Percentiles rank a stretch among this genome's conserved stretches.
Conservation (phyloP, 805 yeast species). For the Cyberlindnera sargentensis region DNA sequence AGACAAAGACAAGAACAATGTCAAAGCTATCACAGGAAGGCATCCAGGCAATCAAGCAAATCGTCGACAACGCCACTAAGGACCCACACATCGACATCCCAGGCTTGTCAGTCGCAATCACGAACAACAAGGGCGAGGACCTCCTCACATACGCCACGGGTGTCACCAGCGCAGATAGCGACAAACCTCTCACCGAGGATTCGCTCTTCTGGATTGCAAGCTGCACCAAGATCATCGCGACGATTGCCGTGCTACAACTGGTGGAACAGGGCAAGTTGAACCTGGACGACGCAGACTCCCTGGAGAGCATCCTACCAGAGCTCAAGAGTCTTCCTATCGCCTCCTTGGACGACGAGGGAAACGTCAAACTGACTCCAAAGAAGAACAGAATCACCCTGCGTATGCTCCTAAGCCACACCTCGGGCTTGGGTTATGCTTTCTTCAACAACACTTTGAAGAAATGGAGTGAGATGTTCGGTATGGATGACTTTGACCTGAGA, state of each 20-base stretch:
- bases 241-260: slow-evolving; percentile 26
- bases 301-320: slow-evolving; percentile 27
- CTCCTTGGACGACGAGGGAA: slow-evolving; percentile 20
- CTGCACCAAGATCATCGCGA: slow-evolving; percentile 27
- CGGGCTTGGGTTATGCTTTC: slow-evolving; percentile 32
- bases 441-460: slow-evolving; percentile 19
- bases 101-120: slow-evolving; percentile 7
- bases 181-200: slow-evolving; percentile 17
- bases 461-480: slow-evolving; percentile 15
- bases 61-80: slow-evolving; percentile 3
- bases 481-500: slow-evolving; percentile 14
- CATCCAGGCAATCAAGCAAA: slow-evolving; percentile 3
- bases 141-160: slow-evolving; percentile 18
- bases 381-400: slow-evolving; percentile 28
- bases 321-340: slow-evolving; percentile 21
- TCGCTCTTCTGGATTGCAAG: slow-evolving; percentile 26
- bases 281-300: slow-evolving; percentile 26
- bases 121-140: slow-evolving; percentile 11
- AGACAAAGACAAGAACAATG: not conserved
- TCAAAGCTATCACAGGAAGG: slow-evolving; percentile 3
- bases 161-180: slow-evolving; percentile 11
- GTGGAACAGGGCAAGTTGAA: slow-evolving; percentile 27
- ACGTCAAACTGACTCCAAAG: slow-evolving; percentile 17
- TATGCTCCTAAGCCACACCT: slow-evolving; percentile 31
- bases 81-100: slow-evolving; percentile 8